Percentiles rank a stretch among this genome's conserved stretches.
phyloP scores from a whole-genome alignment of 1,284 basidiomycete genomes.

The Cutaneotrichosporon mucoides region DNA sequence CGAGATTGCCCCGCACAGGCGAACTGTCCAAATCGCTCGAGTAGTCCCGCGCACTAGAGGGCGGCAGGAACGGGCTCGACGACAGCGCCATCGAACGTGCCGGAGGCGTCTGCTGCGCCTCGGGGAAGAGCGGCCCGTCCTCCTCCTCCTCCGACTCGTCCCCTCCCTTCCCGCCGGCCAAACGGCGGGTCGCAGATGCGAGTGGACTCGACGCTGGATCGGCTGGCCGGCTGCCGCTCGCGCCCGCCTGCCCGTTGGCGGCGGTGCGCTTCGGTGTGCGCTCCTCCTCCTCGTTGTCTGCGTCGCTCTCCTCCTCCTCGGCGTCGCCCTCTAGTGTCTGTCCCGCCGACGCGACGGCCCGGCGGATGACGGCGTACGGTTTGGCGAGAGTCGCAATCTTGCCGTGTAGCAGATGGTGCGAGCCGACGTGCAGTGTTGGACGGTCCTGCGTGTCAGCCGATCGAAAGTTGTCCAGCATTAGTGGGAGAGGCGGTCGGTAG shows the following conservation, averaged over 20 bases:
- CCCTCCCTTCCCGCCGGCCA: neutral
- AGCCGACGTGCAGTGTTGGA: conserved; percentile 71
- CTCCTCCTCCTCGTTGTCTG: conserved; percentile 22
- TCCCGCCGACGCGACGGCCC: conserved; percentile 14
- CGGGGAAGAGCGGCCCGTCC: conserved; percentile 29
- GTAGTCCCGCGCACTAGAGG: conserved; percentile 30
- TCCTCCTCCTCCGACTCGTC: conserved; percentile 30
- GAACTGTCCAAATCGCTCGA: conserved; percentile 39
- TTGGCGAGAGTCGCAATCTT: conserved; percentile 70
- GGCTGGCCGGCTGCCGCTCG: neutral
- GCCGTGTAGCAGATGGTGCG: conserved; percentile 80
- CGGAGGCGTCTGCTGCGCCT: conserved; percentile 11
- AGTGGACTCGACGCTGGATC: neutral
- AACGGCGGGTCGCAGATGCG: no score
- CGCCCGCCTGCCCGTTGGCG: neutral
- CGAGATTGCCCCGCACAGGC: conserved; percentile 30
- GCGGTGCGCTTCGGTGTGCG: conserved; percentile 4
- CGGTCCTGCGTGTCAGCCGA: conserved; percentile 56
- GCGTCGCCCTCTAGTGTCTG: conserved; percentile 16
- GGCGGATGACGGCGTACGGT: conserved; percentile 62
- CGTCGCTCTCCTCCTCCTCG: conserved; percentile 20
- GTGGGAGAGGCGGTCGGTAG: no score
- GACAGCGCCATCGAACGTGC: neutral
- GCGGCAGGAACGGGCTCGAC: conserved; percentile 12
- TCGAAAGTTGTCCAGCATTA: neutral